These are phyloP conservation scores for Sporobolomyces phaffii DNA, from an alignment of 768 basidiomycete species.

Conservation along the genomic window DNA sequence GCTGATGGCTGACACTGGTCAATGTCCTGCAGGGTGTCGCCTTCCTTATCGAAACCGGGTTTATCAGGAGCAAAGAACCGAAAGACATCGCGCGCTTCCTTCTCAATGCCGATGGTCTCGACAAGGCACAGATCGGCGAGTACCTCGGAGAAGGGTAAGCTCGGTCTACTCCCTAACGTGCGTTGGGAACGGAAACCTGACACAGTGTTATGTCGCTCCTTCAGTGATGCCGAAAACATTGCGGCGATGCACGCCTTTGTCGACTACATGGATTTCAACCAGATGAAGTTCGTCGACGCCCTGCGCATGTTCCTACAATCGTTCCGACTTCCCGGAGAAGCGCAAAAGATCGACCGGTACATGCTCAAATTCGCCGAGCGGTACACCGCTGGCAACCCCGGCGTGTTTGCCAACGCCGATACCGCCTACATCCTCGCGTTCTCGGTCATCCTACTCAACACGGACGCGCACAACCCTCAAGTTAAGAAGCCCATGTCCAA, in stretches of 20 bases:
- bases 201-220: neutral
- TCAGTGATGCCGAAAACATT: slow-evolving; percentile 79
- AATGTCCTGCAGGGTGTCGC: slow-evolving; percentile 62
- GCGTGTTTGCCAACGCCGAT: slow-evolving; percentile 89
- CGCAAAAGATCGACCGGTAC: slow-evolving; percentile 97
- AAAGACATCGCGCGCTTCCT: slow-evolving; percentile 78
- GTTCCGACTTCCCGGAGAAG: slow-evolving; percentile 93
- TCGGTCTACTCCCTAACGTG: neutral
- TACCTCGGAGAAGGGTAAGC: slow-evolving; percentile 93
- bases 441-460: slow-evolving; percentile 92
- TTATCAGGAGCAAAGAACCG: slow-evolving; percentile 67
- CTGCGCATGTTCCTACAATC: slow-evolving; percentile 83
- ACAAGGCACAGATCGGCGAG: slow-evolving; percentile 93
- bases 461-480: slow-evolving; percentile 92
- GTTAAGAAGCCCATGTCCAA: slow-evolving; percentile 92
- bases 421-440: slow-evolving; percentile 92
- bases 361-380: slow-evolving; percentile 99
- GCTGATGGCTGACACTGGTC: no score
- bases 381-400: slow-evolving; percentile 82
- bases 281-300: slow-evolving; percentile 77
- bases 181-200: no score
- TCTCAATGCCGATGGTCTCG: slow-evolving; percentile 80
- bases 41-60: slow-evolving; percentile 80
- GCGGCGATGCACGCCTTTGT: slow-evolving; percentile 97
- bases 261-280: slow-evolving; percentile 79